phyloP scores from a whole-genome alignment of 2,329 filamentous ascomycete genomes.

The Colletotrichum tropicicola region DNA sequence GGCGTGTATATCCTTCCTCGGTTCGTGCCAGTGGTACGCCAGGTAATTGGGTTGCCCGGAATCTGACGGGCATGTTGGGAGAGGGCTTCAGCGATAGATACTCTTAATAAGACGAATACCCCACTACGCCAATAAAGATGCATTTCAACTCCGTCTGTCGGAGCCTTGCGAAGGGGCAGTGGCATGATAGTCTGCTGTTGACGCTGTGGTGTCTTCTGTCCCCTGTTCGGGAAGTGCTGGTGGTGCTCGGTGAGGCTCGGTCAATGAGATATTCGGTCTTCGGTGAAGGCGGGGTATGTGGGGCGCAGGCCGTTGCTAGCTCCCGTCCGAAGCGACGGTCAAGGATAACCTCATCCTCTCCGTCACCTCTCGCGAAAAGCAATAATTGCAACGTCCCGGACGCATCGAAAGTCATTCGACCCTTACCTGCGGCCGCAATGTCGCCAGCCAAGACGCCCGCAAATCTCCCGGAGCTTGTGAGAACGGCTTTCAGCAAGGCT shows the following conservation, averaged over 20 bases:
- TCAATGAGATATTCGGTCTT: not conserved
- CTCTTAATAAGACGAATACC: not conserved
- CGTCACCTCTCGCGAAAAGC: not conserved
- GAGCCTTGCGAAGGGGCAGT: no score
- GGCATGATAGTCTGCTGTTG: no score
- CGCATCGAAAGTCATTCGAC: slow-evolving; percentile 29
- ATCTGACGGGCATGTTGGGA: slow-evolving; percentile 43
- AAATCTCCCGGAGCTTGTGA: slow-evolving; percentile 62
- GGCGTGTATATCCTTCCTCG: slow-evolving; percentile 61
- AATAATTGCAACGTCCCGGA: not conserved
- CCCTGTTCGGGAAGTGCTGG: no score
- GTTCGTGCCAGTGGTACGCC: slow-evolving; percentile 55
- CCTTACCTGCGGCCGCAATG: slow-evolving; percentile 45
- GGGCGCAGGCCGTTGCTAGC: not conserved
- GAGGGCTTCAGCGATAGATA: not conserved
- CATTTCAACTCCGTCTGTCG: no score
- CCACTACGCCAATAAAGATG: not conserved
- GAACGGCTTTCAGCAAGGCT: slow-evolving; percentile 57
- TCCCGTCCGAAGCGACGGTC: not conserved
- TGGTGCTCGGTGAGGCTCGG: not conserved
- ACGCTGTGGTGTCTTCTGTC: no score
- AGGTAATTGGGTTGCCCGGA: slow-evolving; percentile 59
- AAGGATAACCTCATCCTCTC: not conserved
- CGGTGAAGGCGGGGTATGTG: not conserved
- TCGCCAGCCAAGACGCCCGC: slow-evolving; percentile 49